Evolutionary conservation across 176 grass and related monocot species (phyloP).

Genomic region (Triticum dicoccoides): DNA sequence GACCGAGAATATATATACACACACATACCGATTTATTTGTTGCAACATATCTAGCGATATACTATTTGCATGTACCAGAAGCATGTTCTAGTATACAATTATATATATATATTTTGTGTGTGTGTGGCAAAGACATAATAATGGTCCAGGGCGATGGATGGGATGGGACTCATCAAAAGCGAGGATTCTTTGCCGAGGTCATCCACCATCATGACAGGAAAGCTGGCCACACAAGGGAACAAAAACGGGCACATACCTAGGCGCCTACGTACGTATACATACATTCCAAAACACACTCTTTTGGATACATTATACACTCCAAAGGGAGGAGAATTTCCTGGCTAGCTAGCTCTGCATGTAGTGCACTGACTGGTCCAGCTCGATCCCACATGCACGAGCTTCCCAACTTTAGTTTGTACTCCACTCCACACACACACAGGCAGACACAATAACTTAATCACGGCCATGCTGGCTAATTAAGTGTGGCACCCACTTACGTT

Average conservation of each 20-base stretch:
- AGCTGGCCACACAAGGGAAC: conserved; percentile 37
- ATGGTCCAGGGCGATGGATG: conserved; percentile 19
- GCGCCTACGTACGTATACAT: background rate
- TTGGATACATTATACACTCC: background rate
- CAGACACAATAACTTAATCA: conserved; percentile 23
- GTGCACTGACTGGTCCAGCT: background rate
- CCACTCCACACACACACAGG: background rate
- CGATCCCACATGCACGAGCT: conserved; percentile 26
- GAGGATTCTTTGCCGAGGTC: conserved; percentile 49
- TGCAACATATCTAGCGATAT: background rate
- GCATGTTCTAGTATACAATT: background rate
- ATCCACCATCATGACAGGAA: conserved; percentile 38
- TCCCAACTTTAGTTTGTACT: conserved; percentile 34
- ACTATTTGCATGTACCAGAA: background rate
- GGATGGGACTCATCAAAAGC: conserved; percentile 46
- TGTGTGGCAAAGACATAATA: conserved; percentile 32
- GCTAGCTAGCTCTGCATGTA: background rate
- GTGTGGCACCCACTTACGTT: conserved; percentile 51
- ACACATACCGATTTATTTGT: background rate
- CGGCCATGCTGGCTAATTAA: conserved; percentile 15
- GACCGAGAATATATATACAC: background rate
- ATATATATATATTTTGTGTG: background rate
- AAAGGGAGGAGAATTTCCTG: background rate
- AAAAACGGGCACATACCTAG: conserved; percentile 29
- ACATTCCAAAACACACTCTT: conserved; percentile 16